Conservation (phyloP, 257 asterid species). For the Capsicum pubescens region DNA sequence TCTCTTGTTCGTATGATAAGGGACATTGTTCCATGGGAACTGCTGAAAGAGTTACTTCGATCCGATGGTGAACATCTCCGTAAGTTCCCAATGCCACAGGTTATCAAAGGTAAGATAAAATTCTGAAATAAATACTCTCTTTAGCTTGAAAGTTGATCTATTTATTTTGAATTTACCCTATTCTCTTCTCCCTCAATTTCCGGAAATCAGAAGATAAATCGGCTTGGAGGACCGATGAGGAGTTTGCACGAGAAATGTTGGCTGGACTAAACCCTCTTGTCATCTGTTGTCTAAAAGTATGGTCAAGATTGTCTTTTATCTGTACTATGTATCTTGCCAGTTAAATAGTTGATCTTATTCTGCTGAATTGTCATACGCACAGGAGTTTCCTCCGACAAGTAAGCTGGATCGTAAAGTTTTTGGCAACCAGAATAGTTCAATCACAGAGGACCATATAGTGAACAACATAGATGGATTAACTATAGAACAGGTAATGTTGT, state of each 20-base stretch:
- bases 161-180: neutral
- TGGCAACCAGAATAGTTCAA: conserved; percentile 55
- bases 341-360: neutral
- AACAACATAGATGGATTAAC: conserved; percentile 48
- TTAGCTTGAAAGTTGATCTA: neutral
- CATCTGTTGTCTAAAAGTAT: conserved; percentile 58
- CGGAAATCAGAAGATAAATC: conserved; percentile 47
- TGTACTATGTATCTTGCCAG: neutral
- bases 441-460: conserved; percentile 44
- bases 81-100: conserved; percentile 62
- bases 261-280: conserved; percentile 69
- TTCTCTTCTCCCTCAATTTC: neutral
- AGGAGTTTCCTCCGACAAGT: conserved; percentile 63
- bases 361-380: conserved; percentile 27
- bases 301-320: neutral
- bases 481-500: conserved; percentile 43
- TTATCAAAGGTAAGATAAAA: conserved; percentile 51
- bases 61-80: conserved; percentile 54
- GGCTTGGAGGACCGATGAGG: conserved; percentile 82
- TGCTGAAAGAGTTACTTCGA: conserved; percentile 52
- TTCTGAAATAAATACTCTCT: neutral
- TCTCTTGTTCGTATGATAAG: conserved; percentile 32
- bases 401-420: conserved; percentile 49
- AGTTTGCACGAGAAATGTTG: conserved; percentile 68
- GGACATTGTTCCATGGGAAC: conserved; percentile 51